Base-by-base conservation (phyloP, 805 yeast genomes). In the Candida oleophila region DNA sequence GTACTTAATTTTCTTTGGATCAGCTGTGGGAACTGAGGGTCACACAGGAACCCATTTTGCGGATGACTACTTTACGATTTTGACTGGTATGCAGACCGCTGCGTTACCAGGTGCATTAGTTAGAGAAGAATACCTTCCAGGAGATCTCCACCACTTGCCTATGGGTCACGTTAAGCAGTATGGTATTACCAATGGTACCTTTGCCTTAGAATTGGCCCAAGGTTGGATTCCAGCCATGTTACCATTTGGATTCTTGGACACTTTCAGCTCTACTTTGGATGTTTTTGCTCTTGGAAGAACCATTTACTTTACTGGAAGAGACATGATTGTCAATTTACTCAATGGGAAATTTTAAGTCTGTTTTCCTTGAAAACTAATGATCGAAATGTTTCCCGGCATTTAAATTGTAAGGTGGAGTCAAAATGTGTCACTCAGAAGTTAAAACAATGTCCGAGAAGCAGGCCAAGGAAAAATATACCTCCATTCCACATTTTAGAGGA, bases 141-240 rank as follows among this genome's bases (percentile, higher is more conserved):
- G 99, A 42, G 89, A 87, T 59, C 82, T 81, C 52, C 95, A 94
- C 65, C 92, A 85, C 62, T 75, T 92, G 63, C 64, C 59, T 36
- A 85, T 80, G 62, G 97, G 97, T 32, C 53, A 64, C 38, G 79
- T 81, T 55, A 89, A 88, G 69, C 99, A 94, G 69, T 94, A 94
- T 66, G 55, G 82, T 22, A 89, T 94, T 96, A 85, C 88, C 1
- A 65, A 79, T 25, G 96, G 86, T 33, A 76, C 87, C 0, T 94
- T 83, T 68, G 97, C 99, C 9, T 72, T 94, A 54, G 99, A 94
- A 65, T 77, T 92, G 59, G 99, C 99, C 5, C 98, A 92, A 72
- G 99, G 99, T 49, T 94, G 96, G 96, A 89, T 94, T 54, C 98
- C 99, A 32, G 85, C 92, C 38, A 94, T 94, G 99, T 76, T 94